Conservation (phyloP, 1,284 basidiomycete genomes). For the Ganoderma meredithae region DNA sequence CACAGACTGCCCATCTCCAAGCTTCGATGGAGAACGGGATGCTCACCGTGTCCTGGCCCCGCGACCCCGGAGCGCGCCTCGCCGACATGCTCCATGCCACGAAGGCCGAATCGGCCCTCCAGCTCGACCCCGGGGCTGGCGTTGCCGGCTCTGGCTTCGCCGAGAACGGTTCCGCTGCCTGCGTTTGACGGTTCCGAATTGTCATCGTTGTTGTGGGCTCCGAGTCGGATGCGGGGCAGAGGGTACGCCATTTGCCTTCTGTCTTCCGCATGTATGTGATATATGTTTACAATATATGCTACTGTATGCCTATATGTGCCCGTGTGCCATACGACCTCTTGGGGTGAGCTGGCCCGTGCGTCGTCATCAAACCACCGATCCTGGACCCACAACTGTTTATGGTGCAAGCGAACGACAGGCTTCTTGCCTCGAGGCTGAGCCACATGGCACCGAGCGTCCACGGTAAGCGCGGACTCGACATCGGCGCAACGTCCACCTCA, state of each 20-base stretch:
- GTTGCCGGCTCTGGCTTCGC: background rate
- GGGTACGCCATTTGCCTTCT: slow-evolving; percentile 7
- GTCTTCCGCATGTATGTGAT: background rate
- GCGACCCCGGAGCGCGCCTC: slow-evolving; percentile 22
- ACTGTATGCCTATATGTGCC: background rate
- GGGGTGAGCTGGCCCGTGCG: no score
- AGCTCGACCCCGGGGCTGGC: background rate
- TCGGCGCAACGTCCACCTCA: background rate
- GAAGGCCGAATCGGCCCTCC: background rate
- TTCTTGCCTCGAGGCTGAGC: slow-evolving; percentile 1
- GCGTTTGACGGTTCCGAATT: background rate
- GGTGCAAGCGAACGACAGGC: background rate
- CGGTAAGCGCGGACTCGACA: background rate
- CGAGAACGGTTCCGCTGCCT: background rate
- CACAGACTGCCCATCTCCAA: slow-evolving; percentile 27
- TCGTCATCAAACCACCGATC: slow-evolving; percentile 8
- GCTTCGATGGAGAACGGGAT: slow-evolving; percentile 36
- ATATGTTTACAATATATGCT: slow-evolving; percentile 7
- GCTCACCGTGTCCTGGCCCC: slow-evolving; percentile 38
- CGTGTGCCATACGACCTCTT: no score
- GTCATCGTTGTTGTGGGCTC: background rate
- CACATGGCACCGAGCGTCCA: background rate
- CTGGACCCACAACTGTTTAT: slow-evolving; percentile 14
- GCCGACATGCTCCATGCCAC: background rate
- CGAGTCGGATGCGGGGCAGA: slow-evolving; percentile 1